phyloP scores from a whole-genome alignment of 768 basidiomycete genomes.

The Chlorophyllum brunneum region DNA sequence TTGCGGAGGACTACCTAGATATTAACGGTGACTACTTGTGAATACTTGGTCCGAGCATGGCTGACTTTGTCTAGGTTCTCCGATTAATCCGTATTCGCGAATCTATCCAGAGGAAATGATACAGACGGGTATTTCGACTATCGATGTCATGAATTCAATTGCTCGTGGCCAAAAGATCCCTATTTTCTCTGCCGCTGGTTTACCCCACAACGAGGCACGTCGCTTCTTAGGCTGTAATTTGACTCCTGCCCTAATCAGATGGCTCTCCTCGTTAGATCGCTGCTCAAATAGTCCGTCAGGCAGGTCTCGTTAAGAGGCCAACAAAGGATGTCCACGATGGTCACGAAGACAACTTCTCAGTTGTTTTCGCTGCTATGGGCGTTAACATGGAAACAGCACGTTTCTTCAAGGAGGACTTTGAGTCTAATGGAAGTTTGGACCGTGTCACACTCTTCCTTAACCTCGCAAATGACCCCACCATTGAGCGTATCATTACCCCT shows the following conservation, averaged over 20 bases:
- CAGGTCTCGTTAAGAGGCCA: slow-evolving; percentile 93
- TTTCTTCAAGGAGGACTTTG: slow-evolving; percentile 99
- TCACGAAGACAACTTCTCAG: slow-evolving; percentile 99
- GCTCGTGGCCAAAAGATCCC: slow-evolving; percentile 99
- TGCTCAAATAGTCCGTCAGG: slow-evolving; percentile 99
- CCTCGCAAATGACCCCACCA: slow-evolving; percentile 97
- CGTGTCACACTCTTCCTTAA: slow-evolving; percentile 98
- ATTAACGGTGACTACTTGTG: slow-evolving; percentile 77
- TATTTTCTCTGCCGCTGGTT: slow-evolving; percentile 97
- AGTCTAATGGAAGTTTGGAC: slow-evolving; percentile 96
- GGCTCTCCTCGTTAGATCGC: slow-evolving; percentile 65
- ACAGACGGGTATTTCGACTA: slow-evolving; percentile 98
- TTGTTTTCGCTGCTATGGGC: slow-evolving; percentile 99
- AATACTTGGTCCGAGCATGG: slow-evolving; percentile 5
- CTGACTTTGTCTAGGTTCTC: slow-evolving; percentile 60
- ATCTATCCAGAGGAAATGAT: slow-evolving; percentile 99
- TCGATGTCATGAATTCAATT: slow-evolving; percentile 97
- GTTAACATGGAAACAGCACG: slow-evolving; percentile 99
- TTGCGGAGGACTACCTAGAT: slow-evolving; percentile 98
- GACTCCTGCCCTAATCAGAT: slow-evolving; percentile 2
- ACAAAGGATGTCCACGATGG: slow-evolving; percentile 98
- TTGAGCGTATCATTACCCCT: slow-evolving; percentile 99
- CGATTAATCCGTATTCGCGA: slow-evolving; percentile 96
- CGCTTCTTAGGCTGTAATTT: background rate
- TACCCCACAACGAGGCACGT: slow-evolving; percentile 95